These are phyloP conservation scores for Turritis glabra DNA, from an alignment of 345 rosid genomes.

Conservation along the genomic window DNA sequence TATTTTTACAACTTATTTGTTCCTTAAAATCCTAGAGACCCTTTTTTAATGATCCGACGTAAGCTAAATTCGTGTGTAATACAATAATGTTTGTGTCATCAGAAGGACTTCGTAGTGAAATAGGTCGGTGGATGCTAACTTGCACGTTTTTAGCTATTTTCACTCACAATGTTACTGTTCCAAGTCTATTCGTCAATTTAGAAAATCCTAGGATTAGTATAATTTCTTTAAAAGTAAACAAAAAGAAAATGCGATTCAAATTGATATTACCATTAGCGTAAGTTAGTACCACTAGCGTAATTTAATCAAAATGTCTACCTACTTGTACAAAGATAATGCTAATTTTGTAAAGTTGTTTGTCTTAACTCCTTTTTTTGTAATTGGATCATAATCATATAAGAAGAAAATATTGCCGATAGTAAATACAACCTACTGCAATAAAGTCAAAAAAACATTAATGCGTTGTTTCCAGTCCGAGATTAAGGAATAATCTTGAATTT, in stretches of 20 bases:
- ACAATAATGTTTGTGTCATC: constrained; percentile 8
- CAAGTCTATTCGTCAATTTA: constrained; percentile 13
- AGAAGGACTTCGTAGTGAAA: neutral
- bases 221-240: neutral
- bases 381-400: neutral
- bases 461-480: constrained; percentile 11
- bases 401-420: constrained; percentile 2
- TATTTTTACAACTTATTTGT: neutral
- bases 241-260: constrained; percentile 5
- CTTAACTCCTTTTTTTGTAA: neutral
- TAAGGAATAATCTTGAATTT: constrained; percentile 22
- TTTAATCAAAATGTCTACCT: constrained; percentile 22
- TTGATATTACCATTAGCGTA: neutral
- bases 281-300: constrained; percentile 2
- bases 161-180: neutral
- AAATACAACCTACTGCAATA: neutral
- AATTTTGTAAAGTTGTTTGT: neutral
- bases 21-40: neutral
- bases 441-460: constrained; percentile 17
- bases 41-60: neutral
- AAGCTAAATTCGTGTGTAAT: neutral
- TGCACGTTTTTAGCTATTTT: constrained; percentile 16
- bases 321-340: constrained; percentile 14
- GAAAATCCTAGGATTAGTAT: constrained; percentile 28
- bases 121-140: constrained; percentile 27